Percentiles rank a stretch among this genome's conserved stretches.
Evolutionary conservation across 2,329 filamentous ascomycete genomes (phyloP).

Genomic region (Coniochaeta pulveracea): DNA sequence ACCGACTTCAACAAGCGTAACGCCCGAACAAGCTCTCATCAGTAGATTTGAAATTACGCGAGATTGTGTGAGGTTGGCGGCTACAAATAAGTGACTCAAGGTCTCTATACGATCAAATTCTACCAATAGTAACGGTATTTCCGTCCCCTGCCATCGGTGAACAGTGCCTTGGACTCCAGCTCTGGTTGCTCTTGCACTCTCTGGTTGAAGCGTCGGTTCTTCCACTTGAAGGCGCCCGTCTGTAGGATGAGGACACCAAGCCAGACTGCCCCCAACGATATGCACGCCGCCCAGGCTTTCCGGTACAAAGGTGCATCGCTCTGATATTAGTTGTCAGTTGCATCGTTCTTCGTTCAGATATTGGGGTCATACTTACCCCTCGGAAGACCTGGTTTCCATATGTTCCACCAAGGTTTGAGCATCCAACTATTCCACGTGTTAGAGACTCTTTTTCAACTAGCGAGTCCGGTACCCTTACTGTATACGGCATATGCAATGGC

Average conservation of each 20-base stretch:
- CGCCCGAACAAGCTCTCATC: no score
- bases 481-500: slow-evolving; percentile 13
- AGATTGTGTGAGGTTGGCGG: no score
- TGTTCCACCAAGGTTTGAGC: slow-evolving; percentile 12
- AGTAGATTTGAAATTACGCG: no score
- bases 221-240: slow-evolving; percentile 8
- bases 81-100: no score
- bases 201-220: not conserved
- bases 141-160: not conserved
- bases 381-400: slow-evolving; percentile 13
- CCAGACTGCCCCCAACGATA: slow-evolving; percentile 12
- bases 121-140: slow-evolving; percentile 4
- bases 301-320: slow-evolving; percentile 10
- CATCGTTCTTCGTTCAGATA: not conserved
- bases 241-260: slow-evolving; percentile 10
- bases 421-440: slow-evolving; percentile 9
- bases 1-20: no score
- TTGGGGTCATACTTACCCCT: slow-evolving; percentile 8
- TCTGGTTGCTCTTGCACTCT: slow-evolving; percentile 2
- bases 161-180: slow-evolving; percentile 2
- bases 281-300: slow-evolving; percentile 11
- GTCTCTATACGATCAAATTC: no score
- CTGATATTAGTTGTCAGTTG: slow-evolving; percentile 1
- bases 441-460: not conserved
- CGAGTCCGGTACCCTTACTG: slow-evolving; percentile 6